Evolutionary conservation across 139 green algal genomes (phyloP).

Genomic region (Coelastrella sp.): DNA sequence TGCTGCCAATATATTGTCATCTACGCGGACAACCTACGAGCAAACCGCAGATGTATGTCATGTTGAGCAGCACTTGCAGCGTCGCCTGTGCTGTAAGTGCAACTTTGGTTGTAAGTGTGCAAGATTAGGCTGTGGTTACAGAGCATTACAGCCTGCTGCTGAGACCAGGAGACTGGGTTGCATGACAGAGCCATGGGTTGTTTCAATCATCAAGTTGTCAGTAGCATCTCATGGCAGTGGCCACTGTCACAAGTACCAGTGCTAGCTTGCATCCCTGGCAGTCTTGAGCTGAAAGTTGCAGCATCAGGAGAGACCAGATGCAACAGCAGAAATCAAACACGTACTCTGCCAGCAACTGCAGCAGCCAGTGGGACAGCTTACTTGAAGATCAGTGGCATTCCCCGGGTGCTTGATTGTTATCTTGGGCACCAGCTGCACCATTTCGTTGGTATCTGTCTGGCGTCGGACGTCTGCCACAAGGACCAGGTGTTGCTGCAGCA

Average conservation of each 20-base stretch:
- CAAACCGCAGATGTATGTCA: neutral
- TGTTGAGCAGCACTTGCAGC: too few species aligned
- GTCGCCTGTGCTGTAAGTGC: too few species aligned
- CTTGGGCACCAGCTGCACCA: neutral
- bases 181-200: too few species aligned
- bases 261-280: too few species aligned
- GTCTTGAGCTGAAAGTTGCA: neutral
- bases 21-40: slow-evolving; percentile 15
- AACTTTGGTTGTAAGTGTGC: neutral
- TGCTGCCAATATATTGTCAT: slow-evolving; percentile 15
- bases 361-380: neutral
- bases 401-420: neutral
- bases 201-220: too few species aligned
- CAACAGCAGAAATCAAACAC: neutral
- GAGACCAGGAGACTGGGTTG: too few species aligned
- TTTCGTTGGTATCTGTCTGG: neutral
- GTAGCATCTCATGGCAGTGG: too few species aligned
- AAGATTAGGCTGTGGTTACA: too few species aligned
- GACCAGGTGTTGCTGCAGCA: slow-evolving; percentile 30
- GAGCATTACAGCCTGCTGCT: too few species aligned
- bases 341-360: neutral
- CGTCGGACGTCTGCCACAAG: slow-evolving; percentile 17
- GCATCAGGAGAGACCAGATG: neutral
- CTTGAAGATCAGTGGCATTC: slow-evolving; percentile 32
- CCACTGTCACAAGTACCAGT: too few species aligned